Conservation (phyloP, 2,329 filamentous ascomycete species). For the Eurotiales sp. region DNA sequence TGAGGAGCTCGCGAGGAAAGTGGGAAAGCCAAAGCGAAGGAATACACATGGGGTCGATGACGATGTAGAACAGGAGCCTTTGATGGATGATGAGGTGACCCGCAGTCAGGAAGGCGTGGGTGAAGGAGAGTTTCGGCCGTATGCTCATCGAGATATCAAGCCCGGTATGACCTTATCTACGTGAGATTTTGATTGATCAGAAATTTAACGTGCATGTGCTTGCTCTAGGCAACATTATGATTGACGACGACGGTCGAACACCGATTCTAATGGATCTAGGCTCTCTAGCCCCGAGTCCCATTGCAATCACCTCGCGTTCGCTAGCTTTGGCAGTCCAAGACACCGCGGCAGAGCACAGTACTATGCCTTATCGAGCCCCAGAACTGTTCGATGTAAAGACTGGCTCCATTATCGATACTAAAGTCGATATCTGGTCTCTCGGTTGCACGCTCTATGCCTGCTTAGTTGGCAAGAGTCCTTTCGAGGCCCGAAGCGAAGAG, state of each 20-base stretch:
- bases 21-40: conserved; percentile 36
- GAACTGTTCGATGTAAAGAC: conserved; percentile 98
- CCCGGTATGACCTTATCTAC: conserved; percentile 59
- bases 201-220: too few species aligned
- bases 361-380: conserved; percentile 96
- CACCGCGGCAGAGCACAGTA: conserved; percentile 90
- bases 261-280: conserved; percentile 98
- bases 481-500: conserved; percentile 93
- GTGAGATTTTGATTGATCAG: too few species aligned
- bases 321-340: conserved; percentile 91
- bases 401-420: conserved; percentile 85
- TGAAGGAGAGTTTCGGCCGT: conserved; percentile 69
- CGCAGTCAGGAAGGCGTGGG: conserved; percentile 64
- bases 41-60: conserved; percentile 47
- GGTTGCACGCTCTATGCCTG: conserved; percentile 98
- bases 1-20: conserved; percentile 35
- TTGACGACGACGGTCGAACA: conserved; percentile 79
- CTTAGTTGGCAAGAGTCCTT: conserved; percentile 92
- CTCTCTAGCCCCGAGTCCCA: conserved; percentile 81
- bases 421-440: conserved; percentile 96
- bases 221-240: conserved; percentile 92
- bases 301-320: conserved; percentile 83
- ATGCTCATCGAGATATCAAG: conserved; percentile 95
- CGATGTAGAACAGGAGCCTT: conserved; percentile 72
- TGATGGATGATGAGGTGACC: conserved; percentile 76